Conservation (phyloP, 768 basidiomycete species). For the Psilocybe cyanescens region DNA sequence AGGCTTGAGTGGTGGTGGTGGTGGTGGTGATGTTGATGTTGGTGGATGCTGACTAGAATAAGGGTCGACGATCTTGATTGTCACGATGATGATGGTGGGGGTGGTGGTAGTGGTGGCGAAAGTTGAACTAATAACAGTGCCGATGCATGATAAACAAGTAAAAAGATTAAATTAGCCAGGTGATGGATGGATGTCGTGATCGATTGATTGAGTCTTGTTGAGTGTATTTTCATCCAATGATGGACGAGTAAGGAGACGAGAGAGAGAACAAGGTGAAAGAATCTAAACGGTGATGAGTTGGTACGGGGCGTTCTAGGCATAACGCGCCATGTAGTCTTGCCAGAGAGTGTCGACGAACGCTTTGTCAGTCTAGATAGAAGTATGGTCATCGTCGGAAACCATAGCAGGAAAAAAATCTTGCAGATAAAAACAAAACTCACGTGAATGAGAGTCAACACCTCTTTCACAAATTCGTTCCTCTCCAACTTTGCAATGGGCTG, state of each 20-base stretch:
- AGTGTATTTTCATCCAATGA: constrained; percentile 2
- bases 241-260: neutral
- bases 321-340: constrained; percentile 48
- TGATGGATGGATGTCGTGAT: constrained; percentile 6
- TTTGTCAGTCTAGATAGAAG: constrained; percentile 55
- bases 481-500: constrained; percentile 35
- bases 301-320: constrained; percentile 13
- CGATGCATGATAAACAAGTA: constrained; percentile 20
- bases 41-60: too few relatives aligned
- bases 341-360: constrained; percentile 67
- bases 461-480: constrained; percentile 61
- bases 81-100: neutral
- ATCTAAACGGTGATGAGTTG: neutral
- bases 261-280: neutral
- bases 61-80: neutral
- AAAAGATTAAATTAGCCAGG: constrained; percentile 19
- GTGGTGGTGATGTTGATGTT: neutral
- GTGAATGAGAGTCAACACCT: constrained; percentile 64
- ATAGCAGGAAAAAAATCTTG: constrained; percentile 5
- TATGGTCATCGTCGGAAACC: neutral
- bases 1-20: constrained; percentile 7
- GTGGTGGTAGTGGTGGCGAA: neutral
- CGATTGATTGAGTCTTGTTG: constrained; percentile 5
- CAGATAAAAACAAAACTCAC: constrained; percentile 38
- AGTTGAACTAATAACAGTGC: neutral